Conservation (phyloP, 1,139 yeast species). For the Debaryomycetaceae sp. region DNA sequence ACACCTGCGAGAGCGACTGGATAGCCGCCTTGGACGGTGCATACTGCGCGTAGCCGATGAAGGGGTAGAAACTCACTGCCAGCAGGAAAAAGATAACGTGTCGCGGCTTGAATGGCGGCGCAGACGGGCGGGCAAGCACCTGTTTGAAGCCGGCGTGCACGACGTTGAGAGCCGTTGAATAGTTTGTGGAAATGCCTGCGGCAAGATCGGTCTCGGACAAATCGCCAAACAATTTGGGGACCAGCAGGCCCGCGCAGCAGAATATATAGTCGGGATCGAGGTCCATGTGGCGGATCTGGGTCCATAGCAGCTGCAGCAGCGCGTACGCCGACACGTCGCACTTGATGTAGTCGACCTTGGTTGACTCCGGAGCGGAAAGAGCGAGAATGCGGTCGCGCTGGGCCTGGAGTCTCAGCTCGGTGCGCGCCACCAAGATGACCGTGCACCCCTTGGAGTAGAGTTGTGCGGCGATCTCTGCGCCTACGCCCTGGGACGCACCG, state of each 20-base stretch:
- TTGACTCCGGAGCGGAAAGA: conserved; percentile 8
- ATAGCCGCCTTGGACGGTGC: conserved; percentile 85
- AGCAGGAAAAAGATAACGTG: conserved; percentile 75
- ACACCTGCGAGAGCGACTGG: conserved; percentile 57
- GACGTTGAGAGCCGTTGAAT: conserved; percentile 60
- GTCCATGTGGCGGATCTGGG: conserved; percentile 9
- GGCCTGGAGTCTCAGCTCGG: conserved; percentile 40
- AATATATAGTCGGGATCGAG: conserved; percentile 61
- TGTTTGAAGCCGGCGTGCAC: conserved; percentile 51
- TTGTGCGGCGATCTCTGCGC: conserved; percentile 63
- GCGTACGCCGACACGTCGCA: conserved; percentile 61
- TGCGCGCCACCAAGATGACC: conserved; percentile 69
- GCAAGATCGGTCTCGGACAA: conserved; percentile 47
- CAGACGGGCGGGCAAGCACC: conserved; percentile 8
- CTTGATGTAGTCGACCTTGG: conserved; percentile 34
- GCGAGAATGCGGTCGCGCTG: conserved; percentile 37
- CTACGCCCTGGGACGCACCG: conserved; percentile 95
- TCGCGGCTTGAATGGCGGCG: conserved; percentile 20
- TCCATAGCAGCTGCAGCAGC: conserved; percentile 32
- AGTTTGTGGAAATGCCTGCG: conserved; percentile 56
- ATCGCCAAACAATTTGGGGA: conserved; percentile 71
- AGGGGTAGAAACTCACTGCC: conserved; percentile 71
- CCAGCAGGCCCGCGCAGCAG: conserved; percentile 83
- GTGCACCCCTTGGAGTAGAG: conserved; percentile 47
- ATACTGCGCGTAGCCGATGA: conserved; percentile 85